Conservation (phyloP, 2,329 filamentous ascomycete species). For the Colletotrichum zoysiae region DNA sequence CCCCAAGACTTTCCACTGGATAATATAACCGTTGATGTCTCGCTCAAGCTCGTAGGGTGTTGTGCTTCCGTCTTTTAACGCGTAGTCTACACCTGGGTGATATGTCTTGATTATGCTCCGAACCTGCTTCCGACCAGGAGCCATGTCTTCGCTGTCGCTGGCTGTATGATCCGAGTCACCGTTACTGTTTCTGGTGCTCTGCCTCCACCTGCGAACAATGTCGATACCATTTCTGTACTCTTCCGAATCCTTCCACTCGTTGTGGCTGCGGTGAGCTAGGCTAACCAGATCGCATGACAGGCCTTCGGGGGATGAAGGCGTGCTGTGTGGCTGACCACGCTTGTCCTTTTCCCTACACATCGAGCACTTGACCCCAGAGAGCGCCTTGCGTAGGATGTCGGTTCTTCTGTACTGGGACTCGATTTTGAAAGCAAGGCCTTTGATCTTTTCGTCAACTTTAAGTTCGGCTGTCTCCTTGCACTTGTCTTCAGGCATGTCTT, state of each 20-base stretch:
- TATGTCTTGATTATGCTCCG: not conserved
- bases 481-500: not conserved
- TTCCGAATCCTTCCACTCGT: not conserved
- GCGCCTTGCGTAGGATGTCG: not conserved
- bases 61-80: not conserved
- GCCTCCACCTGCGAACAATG: not conserved
- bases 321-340: not conserved
- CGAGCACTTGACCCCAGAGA: not conserved
- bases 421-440: not conserved
- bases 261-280: not conserved
- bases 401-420: slow-evolving; percentile 16
- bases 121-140: not conserved
- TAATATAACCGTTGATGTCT: slow-evolving; percentile 24
- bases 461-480: not conserved
- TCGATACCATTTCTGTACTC: not conserved
- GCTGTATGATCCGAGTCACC: not conserved
- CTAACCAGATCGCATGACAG: not conserved
- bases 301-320: not conserved
- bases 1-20: slow-evolving; percentile 8
- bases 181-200: not conserved
- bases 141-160: not conserved
- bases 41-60: slow-evolving; percentile 1
- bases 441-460: not conserved
- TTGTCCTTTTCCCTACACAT: not conserved
- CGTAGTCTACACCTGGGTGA: not conserved